Evolutionary conservation across 2,329 filamentous ascomycete species (phyloP).

Genomic region (Phaeosphaeriaceae sp.): DNA sequence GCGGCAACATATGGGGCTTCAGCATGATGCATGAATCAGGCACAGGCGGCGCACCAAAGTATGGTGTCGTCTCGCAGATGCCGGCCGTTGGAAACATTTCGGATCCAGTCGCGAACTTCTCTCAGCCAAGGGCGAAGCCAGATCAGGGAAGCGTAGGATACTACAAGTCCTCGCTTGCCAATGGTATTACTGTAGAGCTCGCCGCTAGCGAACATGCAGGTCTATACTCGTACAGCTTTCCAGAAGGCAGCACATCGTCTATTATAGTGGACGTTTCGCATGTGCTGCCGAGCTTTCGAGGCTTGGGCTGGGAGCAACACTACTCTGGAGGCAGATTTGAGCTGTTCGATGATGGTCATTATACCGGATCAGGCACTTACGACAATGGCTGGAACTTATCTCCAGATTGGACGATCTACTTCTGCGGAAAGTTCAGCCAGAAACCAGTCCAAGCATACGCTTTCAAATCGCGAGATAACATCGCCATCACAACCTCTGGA

Average conservation of each 20-base stretch:
- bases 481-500: slow-evolving; percentile 28
- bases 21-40: slow-evolving; percentile 46
- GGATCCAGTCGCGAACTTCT: slow-evolving; percentile 64
- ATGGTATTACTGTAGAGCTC: slow-evolving; percentile 65
- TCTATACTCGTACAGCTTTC: slow-evolving; percentile 67
- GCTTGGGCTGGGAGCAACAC: slow-evolving; percentile 66
- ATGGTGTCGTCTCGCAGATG: slow-evolving; percentile 47
- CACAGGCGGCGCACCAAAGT: slow-evolving; percentile 45
- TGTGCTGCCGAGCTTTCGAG: slow-evolving; percentile 66
- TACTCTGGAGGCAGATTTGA: slow-evolving; percentile 67
- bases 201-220: slow-evolving; percentile 64
- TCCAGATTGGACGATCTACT: slow-evolving; percentile 68
- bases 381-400: slow-evolving; percentile 72
- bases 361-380: slow-evolving; percentile 68
- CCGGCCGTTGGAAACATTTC: slow-evolving; percentile 34
- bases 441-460: slow-evolving; percentile 35
- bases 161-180: slow-evolving; percentile 63
- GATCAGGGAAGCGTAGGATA: slow-evolving; percentile 67
- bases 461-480: slow-evolving; percentile 37
- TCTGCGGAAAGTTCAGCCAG: slow-evolving; percentile 67
- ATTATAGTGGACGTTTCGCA: slow-evolving; percentile 72
- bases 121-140: slow-evolving; percentile 57
- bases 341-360: slow-evolving; percentile 60
- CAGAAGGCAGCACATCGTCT: slow-evolving; percentile 47
- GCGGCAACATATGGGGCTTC: slow-evolving; percentile 43